Base-by-base conservation (phyloP, 495 filamentous ascomycete genomes). In the Aspergillus haitiensis region DNA sequence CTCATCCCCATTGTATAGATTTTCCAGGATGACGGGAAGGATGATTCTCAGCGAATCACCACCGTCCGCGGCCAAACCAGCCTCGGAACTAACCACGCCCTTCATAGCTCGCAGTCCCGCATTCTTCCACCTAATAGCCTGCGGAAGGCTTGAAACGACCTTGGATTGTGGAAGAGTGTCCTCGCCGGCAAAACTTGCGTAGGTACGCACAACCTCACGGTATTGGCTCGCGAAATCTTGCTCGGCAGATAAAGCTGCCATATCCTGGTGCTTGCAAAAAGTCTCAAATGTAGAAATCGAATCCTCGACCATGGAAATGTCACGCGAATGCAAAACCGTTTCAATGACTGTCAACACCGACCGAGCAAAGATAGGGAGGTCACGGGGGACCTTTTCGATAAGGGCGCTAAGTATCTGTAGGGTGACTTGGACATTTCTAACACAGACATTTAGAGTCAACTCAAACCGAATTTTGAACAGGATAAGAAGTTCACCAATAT, bases 401-500 rank as follows among this genome's bases (percentile, higher is more conserved):
- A 97, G 81, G 36, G 92, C 90, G 40, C 85, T 86, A 55, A 96
- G 74, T 55, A 97, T 95, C 66, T 93, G 86, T 37, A 97, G 86
- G 16, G 91, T 95, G 56, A 97, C 91, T 73, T 96, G 91, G 39
- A 96, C 90, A 77, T 96, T 94, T 58, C 91, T 96, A 63, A 9
- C 31, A 56, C 11, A 55, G 39, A 36, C 7, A 37, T 16, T 42
- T 10, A 18, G 8, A 34, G 56, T 65, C 42, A 58, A 62, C 56
- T 27, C 21, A 27, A 27, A 27, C 21, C 21, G 1, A 27, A 27
- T 27, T 27, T 27, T 27, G 21, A 27, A 27, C 21, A 1, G 3
- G 21, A 27, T 27, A 27, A 27, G 3, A 27, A 27, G 21, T 27
- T 27, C 16, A 15, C 32, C 33, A 47, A 55, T 13, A 51, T 12